Percentiles rank a stretch among this genome's conserved stretches.
These are phyloP conservation scores for Trypanosoma rangeli DNA, from an alignment of 208 protist species.

Conservation along the genomic window DNA sequence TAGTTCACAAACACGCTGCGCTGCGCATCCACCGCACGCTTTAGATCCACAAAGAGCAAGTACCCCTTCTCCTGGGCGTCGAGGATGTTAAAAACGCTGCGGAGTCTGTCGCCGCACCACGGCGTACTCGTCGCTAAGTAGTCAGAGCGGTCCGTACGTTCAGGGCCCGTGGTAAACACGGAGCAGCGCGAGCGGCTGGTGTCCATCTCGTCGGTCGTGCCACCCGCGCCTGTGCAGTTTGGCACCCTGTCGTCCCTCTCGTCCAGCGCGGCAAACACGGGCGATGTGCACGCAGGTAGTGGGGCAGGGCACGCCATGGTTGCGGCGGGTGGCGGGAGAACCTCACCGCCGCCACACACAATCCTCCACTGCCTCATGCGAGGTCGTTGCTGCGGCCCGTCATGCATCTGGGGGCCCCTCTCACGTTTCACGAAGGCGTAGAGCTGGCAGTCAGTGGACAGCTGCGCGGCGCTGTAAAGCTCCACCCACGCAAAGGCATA, in stretches of 20 bases:
- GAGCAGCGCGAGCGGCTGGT: background rate
- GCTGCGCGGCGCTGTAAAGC: conserved; percentile 57
- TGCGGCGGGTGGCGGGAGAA: background rate
- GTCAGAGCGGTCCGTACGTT: background rate
- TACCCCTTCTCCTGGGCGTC: conserved; percentile 30
- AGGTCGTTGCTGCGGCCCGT: background rate
- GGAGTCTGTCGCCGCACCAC: conserved; percentile 1
- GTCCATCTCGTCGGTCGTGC: background rate
- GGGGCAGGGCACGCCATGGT: background rate
- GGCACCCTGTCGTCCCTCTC: background rate
- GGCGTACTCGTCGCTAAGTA: too few species aligned
- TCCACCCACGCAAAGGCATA: conserved; percentile 43
- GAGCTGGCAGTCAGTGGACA: conserved; percentile 54
- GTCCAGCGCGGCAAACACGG: background rate
- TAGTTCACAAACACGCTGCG: conserved; percentile 6
- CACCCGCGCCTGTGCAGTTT: background rate
- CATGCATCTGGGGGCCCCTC: background rate
- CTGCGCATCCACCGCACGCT: conserved; percentile 16
- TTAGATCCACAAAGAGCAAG: conserved; percentile 28
- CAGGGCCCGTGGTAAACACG: background rate
- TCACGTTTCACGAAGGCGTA: conserved; percentile 35
- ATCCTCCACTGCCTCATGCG: background rate
- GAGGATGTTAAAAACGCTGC: conserved; percentile 24
- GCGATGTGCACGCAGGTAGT: background rate
- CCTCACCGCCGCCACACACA: background rate